phyloP scores from a whole-genome alignment of 306 rosid genomes.

The Heteromeles arbutifolia region DNA sequence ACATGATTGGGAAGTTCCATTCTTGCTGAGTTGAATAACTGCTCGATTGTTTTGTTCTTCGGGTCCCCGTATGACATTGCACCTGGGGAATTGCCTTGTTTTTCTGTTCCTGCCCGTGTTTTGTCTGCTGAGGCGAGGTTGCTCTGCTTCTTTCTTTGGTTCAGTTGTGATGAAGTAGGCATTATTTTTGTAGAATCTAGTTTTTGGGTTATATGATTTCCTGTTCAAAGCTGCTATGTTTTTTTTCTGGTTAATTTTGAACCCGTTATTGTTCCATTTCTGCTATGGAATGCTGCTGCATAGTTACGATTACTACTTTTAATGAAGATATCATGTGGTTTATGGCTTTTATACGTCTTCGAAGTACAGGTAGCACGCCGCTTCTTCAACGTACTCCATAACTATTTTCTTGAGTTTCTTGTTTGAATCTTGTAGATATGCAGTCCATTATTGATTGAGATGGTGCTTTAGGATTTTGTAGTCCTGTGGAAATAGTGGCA shows the following conservation, averaged over 20 bases:
- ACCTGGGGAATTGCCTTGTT: slow-evolving; percentile 22
- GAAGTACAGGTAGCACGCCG: no score
- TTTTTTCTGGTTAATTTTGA: no score
- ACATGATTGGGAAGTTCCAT: background rate
- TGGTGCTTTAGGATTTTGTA: background rate
- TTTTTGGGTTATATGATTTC: background rate
- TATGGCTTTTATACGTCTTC: background rate
- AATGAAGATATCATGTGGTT: background rate
- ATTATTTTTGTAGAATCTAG: background rate
- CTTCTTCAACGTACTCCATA: no score
- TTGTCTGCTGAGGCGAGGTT: slow-evolving; percentile 37
- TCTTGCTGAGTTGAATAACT: slow-evolving; percentile 30
- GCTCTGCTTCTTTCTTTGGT: background rate
- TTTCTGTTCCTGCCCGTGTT: slow-evolving; percentile 33
- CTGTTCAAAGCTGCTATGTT: background rate
- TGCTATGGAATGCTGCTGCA: background rate
- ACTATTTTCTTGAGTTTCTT: background rate
- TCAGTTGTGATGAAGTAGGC: background rate
- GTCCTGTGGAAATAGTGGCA: background rate
- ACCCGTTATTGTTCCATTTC: background rate
- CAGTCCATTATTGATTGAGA: background rate
- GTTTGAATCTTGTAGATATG: background rate
- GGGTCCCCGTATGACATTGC: slow-evolving; percentile 11
- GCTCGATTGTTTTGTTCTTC: slow-evolving; percentile 16
- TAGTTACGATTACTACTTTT: no score